Conservation (phyloP, 2,329 filamentous ascomycete species). For the Alternaria arbusti region DNA sequence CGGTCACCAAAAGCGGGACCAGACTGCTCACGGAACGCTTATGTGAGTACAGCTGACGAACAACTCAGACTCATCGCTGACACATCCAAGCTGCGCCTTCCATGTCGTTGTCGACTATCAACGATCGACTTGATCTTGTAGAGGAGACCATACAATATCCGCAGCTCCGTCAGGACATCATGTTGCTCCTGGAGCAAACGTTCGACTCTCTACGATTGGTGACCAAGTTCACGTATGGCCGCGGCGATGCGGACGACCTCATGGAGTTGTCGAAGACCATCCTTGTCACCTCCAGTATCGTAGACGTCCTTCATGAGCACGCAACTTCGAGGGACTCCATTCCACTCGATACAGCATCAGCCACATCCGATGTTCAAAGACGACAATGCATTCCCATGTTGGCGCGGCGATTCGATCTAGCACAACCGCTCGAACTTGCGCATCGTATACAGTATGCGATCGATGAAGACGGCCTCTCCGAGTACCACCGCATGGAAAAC, state of each 20-base stretch:
- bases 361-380: conserved; percentile 17
- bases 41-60: conserved; percentile 54
- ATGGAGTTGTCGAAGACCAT: conserved; percentile 84
- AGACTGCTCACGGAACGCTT: conserved; percentile 84
- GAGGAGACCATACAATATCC: conserved; percentile 72
- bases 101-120: conserved; percentile 81
- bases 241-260: conserved; percentile 91
- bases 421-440: conserved; percentile 72
- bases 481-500: conserved; percentile 79
- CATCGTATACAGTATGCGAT: conserved; percentile 76
- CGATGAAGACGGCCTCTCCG: conserved; percentile 87
- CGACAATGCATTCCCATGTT: conserved; percentile 51
- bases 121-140: conserved; percentile 80
- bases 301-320: conserved; percentile 42
- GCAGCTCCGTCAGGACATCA: conserved; percentile 72
- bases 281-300: conserved; percentile 71
- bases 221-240: conserved; percentile 91
- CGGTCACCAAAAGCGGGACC: conserved; percentile 89
- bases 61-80: neutral
- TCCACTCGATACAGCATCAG: conserved; percentile 6
- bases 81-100: conserved; percentile 72
- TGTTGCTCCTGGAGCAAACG: conserved; percentile 72
- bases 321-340: conserved; percentile 24
- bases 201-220: conserved; percentile 88
- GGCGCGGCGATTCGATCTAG: conserved; percentile 67